Base-by-base conservation (phyloP, 169 alveolate species). In the Cryptosporidium viatorum region DNA sequence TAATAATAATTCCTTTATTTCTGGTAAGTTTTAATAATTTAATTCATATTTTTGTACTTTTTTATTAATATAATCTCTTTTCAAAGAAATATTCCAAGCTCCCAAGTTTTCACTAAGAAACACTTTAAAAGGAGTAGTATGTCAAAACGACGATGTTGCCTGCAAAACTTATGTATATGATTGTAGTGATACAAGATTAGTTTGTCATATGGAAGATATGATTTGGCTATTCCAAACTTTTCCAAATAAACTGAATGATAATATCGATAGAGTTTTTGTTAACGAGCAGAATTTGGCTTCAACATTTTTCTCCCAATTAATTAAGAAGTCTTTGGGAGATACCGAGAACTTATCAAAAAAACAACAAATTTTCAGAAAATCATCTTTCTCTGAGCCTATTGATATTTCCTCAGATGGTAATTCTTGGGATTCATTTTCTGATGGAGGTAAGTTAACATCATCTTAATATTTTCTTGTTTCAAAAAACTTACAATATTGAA, bases 141-240 rank as follows among this genome's bases (percentile, higher is more conserved):
- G 89, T n/a, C 89, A 80, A 50, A 58, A 29, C 51, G 89, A 80
- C 39, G 89, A 80, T 43, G 80, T 80, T 62, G 89, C 80, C 48
- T 80, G 89, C 18, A 80, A 80, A 67, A 59, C 89, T 14, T 80
- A 18, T 43, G 89, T 80, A 26, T 62, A 41, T 65, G 89, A 80
- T 45, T 80, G 89, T 39, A 80, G 89, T 45, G 89, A 80, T 41
- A 23, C 65, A 16, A 80, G 75, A 80, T 23, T 80, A 26, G 89
- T 80, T 7, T 80, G 89, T 16, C 89, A 80, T 29, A 41, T 80
- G 68, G 89, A 80, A 41, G 89, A 80, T 62, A 26, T 80, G 50
- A 80, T 80, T 59, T 80, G 89, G 89, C 0, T 80, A 59, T 80
- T 80, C 70, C 89, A 80, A 18, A 80, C 89, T 31, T 35, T 60